A percentile compares a stretch with the other conserved stretches of the same genome.
These are phyloP conservation scores for Dendrobium huoshanense DNA, from an alignment of 106 monocot genomes.

Conservation along the genomic window DNA sequence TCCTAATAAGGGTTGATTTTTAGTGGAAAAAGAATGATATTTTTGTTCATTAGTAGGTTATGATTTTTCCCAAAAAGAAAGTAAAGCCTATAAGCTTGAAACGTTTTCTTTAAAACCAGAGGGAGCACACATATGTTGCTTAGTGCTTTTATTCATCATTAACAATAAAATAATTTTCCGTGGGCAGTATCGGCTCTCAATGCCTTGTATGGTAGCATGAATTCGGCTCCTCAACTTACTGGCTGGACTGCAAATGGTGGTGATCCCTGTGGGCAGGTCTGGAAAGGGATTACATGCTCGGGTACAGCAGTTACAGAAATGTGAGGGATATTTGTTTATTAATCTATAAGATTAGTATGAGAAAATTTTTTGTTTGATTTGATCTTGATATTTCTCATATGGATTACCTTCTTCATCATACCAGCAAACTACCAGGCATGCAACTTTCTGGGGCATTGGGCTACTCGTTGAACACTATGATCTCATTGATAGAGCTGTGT, in stretches of 20 bases:
- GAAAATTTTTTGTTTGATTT: not conserved
- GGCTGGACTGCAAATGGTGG: slow-evolving; percentile 53
- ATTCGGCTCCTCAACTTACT: slow-evolving; percentile 48
- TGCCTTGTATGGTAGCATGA: slow-evolving; percentile 39
- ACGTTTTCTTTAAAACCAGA: not conserved
- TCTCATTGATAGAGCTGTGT: slow-evolving; percentile 49
- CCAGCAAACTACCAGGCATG: slow-evolving; percentile 45
- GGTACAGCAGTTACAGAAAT: slow-evolving; percentile 51
- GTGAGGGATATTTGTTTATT: slow-evolving; percentile 19
- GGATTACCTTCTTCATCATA: not conserved
- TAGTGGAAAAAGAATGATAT: not conserved
- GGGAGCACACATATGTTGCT: not conserved
- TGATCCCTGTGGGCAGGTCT: slow-evolving; percentile 59
- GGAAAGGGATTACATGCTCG: slow-evolving; percentile 61
- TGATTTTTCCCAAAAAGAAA: not conserved
- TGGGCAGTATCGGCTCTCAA: slow-evolving; percentile 49
- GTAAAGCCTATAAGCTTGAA: not conserved
- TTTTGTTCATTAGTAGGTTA: not conserved
- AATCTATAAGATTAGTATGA: not conserved
- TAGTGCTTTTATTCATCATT: not conserved
- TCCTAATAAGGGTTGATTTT: not conserved
- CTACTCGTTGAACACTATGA: slow-evolving; percentile 42
- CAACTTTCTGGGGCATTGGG: slow-evolving; percentile 49
- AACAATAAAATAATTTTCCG: not conserved
- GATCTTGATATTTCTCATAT: not conserved